A percentile compares a stretch with the other conserved stretches of the same genome.
Conservation (phyloP, 305 asterid genomes). For the Fraxinus latifolia region DNA sequence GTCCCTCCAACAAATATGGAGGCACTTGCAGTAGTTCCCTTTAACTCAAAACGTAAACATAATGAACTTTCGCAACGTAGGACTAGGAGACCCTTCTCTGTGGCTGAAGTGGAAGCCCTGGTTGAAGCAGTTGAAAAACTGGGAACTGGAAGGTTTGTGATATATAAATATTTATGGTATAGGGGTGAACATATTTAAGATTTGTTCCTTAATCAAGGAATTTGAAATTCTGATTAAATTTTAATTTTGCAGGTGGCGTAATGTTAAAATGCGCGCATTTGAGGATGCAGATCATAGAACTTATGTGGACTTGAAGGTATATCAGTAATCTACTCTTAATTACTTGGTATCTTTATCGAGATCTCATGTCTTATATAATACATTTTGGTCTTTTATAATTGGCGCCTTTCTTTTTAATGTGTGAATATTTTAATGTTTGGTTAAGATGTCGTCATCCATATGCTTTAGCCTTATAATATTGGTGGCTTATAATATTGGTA, state of each 20-base stretch:
- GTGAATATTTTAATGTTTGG: not conserved
- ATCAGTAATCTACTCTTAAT: not conserved
- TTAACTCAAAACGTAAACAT: slow-evolving; percentile 52
- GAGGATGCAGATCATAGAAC: slow-evolving; percentile 90
- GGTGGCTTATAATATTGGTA: slow-evolving; percentile 21
- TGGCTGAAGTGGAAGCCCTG: slow-evolving; percentile 79
- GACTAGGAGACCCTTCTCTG: slow-evolving; percentile 87
- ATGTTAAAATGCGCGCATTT: slow-evolving; percentile 85
- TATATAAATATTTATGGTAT: not conserved
- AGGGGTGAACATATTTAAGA: not conserved
- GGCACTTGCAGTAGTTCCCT: slow-evolving; percentile 55
- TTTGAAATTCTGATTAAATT: not conserved
- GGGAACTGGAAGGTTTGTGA: slow-evolving; percentile 73
- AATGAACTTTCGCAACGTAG: slow-evolving; percentile 77
- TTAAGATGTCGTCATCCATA: slow-evolving; percentile 21
- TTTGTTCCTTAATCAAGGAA: not conserved
- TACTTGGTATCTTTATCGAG: not conserved
- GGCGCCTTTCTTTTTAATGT: not conserved
- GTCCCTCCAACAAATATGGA: slow-evolving; percentile 41
- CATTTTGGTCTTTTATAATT: not conserved
- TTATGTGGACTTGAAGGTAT: slow-evolving; percentile 89
- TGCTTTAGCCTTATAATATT: slow-evolving; percentile 19
- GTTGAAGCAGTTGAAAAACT: slow-evolving; percentile 90
- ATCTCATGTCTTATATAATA: not conserved
- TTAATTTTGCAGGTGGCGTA: slow-evolving; percentile 81